Base-by-base conservation (phyloP, 169 alveolate species). In the Theileria parva region DNA sequence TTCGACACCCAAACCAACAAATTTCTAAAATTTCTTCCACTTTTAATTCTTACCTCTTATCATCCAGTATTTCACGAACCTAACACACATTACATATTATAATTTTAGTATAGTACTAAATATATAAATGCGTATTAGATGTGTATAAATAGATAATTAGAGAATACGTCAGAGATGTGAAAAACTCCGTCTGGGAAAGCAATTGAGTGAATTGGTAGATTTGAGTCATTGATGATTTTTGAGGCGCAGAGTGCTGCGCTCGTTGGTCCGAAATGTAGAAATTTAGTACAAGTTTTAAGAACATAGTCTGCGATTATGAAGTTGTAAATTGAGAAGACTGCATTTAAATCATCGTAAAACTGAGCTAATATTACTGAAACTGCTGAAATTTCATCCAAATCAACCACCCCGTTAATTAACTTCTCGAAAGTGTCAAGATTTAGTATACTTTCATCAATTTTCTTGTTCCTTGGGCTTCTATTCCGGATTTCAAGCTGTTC, bases 221-320 rank as follows among this genome's bases (percentile, higher is more conserved):
- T 59, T 27, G 67, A 66, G 23, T 74, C 75, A 44, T 80, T 73
- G 3, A 80, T 65, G 30, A 73, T 44, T n/a, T 65, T 27, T 25
- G 76, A 39, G 34, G 59, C 51, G 71, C 81, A 80, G 51, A 80
- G 44, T 15, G 88, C 88, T 57, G 81, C 39, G 74, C 88, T 80
- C 37, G 88, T 75, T 44, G 81, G 77, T 30, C 88, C 88, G 55
- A 74, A 80, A 53, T 53, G 57, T 51, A 80, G 79, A 23, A 75
- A 75, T 63, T 44, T 80, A 21, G 75, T 66, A 32, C 88, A 80
- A 13, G 88, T 75, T 28, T 75, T 75, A 3, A 72, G 66, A 39
- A 68, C 88, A 17, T 28, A 12, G 77, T 80, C 88, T 28, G 78
- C 83, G 25, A 57, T 51, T 1, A 80, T 66, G 23, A 80, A 50